These are phyloP conservation scores for Penicillium psychrofluorescens DNA, from an alignment of 495 filamentous ascomycete species.

Conservation along the genomic window DNA sequence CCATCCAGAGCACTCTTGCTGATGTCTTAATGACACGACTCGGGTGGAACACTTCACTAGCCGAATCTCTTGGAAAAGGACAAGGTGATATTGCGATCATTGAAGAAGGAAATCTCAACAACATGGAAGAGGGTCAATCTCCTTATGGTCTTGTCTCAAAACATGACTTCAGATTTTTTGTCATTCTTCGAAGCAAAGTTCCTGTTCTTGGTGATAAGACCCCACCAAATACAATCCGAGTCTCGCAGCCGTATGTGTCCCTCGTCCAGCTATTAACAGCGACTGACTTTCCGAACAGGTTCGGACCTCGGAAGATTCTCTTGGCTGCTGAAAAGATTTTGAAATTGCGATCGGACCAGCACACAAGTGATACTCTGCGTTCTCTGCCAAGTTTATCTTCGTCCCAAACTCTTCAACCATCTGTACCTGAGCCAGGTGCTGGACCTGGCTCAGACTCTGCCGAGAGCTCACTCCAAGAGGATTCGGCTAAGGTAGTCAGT, in stretches of 20 bases:
- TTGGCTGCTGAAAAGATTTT: constrained; percentile 7
- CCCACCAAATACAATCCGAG: constrained; percentile 13
- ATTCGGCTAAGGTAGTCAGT: neutral
- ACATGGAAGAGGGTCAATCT: no score
- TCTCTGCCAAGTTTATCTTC: no score
- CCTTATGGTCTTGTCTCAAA: constrained; percentile 1
- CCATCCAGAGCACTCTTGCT: constrained; percentile 23
- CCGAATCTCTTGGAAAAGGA: constrained; percentile 16
- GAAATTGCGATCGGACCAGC: no score
- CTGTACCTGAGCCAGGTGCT: no score
- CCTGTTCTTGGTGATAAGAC: constrained; percentile 1
- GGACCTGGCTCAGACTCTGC: neutral
- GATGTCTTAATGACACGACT: constrained; percentile 20
- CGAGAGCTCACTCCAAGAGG: no score
- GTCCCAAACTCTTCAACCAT: no score
- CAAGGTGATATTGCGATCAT: constrained; percentile 24
- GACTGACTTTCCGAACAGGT: constrained; percentile 13
- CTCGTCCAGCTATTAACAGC: neutral
- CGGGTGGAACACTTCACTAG: constrained; percentile 24
- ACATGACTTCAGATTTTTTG: constrained; percentile 13
- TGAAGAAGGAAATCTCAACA: constrained; percentile 18
- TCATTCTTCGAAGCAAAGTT: constrained; percentile 21
- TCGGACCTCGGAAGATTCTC: constrained; percentile 26
- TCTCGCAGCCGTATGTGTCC: constrained; percentile 23
- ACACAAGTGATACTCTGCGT: no score